A percentile compares a stretch with the other conserved stretches of the same genome.
These are phyloP conservation scores for Fomitopsis pulvina DNA, from an alignment of 768 basidiomycete species.

Conservation along the genomic window DNA sequence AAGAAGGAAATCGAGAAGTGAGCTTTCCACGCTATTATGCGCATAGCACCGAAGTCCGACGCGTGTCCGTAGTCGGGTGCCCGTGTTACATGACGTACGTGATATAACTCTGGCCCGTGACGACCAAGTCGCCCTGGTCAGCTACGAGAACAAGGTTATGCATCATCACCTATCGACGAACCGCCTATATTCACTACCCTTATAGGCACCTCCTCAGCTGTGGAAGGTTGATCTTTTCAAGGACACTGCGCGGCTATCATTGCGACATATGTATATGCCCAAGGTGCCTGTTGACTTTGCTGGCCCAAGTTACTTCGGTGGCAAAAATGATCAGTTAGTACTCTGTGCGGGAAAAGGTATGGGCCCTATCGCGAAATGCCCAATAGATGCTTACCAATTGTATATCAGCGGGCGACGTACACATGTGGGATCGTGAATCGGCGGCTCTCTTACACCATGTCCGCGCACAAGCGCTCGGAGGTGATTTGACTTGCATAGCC, in stretches of 20 bases:
- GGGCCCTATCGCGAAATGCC: slow-evolving; percentile 5
- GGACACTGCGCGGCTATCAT: slow-evolving; percentile 31
- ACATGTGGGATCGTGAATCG: slow-evolving; percentile 83
- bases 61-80: slow-evolving; percentile 46
- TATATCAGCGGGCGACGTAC: slow-evolving; percentile 64
- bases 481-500: slow-evolving; percentile 71
- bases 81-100: slow-evolving; percentile 66
- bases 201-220: slow-evolving; percentile 67
- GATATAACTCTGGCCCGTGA: slow-evolving; percentile 60
- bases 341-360: slow-evolving; percentile 72
- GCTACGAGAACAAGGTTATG: slow-evolving; percentile 67
- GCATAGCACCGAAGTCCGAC: neutral
- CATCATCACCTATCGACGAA: neutral
- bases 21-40: slow-evolving; percentile 7
- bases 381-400: neutral
- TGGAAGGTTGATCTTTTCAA: slow-evolving; percentile 67
- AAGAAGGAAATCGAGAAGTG: slow-evolving; percentile 65
- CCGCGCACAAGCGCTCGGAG: slow-evolving; percentile 46
- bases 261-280: slow-evolving; percentile 71
- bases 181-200: neutral
- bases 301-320: slow-evolving; percentile 79
- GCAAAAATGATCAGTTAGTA: slow-evolving; percentile 71
- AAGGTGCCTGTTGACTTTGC: slow-evolving; percentile 66
- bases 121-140: slow-evolving; percentile 58
- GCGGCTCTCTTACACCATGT: slow-evolving; percentile 67